Percentiles rank a stretch among this genome's conserved stretches.
Conservation (phyloP, 2,329 filamentous ascomycete species). For the Tolypocladium nubicola region DNA sequence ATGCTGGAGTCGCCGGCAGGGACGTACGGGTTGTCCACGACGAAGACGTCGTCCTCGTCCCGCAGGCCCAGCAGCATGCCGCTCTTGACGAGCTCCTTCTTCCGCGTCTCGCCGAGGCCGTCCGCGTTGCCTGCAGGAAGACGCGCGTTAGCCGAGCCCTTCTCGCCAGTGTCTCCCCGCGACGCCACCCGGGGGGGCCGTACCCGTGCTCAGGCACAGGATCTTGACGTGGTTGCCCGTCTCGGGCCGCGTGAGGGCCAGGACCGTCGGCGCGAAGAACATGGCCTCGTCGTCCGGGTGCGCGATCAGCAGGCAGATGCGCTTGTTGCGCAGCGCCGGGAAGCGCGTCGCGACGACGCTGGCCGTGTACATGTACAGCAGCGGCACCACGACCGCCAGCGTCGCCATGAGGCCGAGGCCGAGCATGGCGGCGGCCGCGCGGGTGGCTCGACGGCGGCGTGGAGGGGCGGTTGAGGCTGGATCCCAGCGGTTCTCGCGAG, state of each 20-base stretch:
- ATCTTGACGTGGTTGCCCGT: slow-evolving; percentile 89
- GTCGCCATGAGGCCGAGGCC: slow-evolving; percentile 1
- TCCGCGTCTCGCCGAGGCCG: slow-evolving; percentile 73
- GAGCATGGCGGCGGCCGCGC: not conserved
- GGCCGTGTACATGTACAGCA: slow-evolving; percentile 42
- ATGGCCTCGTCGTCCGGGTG: slow-evolving; percentile 99
- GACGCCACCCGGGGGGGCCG: not conserved
- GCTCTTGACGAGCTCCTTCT: slow-evolving; percentile 74
- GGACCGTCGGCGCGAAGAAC: slow-evolving; percentile 90
- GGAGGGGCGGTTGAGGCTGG: not conserved
- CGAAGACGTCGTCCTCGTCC: slow-evolving; percentile 66
- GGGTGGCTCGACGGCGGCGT: not conserved
- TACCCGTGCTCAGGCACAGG: slow-evolving; percentile 79
- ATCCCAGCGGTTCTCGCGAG: not conserved
- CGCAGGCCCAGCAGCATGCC: slow-evolving; percentile 66
- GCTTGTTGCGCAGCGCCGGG: slow-evolving; percentile 66
- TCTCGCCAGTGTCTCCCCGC: not conserved
- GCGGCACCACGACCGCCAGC: slow-evolving; percentile 25
- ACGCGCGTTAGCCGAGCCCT: not conserved
- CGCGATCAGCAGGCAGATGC: slow-evolving; percentile 85
- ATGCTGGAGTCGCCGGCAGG: not conserved
- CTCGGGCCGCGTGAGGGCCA: slow-evolving; percentile 70
- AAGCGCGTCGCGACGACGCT: slow-evolving; percentile 39
- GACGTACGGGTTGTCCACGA: slow-evolving; percentile 66
- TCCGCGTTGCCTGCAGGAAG: slow-evolving; percentile 60